These are phyloP conservation scores for Arthrobotrys entomopaga DNA, from an alignment of 2,329 filamentous ascomycete genomes.

Conservation along the genomic window DNA sequence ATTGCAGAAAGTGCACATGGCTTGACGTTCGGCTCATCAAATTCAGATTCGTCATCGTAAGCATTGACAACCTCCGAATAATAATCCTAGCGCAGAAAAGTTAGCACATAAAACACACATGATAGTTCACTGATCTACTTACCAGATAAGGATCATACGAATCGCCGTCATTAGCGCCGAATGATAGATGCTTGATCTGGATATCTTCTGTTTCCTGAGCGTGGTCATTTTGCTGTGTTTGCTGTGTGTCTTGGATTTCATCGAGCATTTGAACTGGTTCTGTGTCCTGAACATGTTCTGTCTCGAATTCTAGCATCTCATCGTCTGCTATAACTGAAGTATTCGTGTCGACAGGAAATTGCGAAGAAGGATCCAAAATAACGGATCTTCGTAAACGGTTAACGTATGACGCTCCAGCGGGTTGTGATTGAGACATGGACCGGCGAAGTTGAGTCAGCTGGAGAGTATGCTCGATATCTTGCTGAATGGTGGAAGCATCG, in stretches of 20 bases:
- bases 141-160: conserved; percentile 1
- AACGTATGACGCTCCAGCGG: conserved; percentile 14
- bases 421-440: neutral
- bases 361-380: neutral
- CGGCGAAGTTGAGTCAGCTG: neutral
- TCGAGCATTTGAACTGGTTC: no score
- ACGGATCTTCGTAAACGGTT: neutral
- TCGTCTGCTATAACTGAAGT: neutral
- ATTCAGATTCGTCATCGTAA: neutral
- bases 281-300: no score
- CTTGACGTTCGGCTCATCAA: neutral
- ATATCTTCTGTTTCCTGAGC: neutral
- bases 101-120: neutral
- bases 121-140: neutral
- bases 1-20: neutral
- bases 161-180: neutral
- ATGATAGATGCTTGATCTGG: neutral
- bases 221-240: no score
- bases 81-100: conserved; percentile 1
- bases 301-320: neutral
- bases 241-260: no score
- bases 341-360: neutral
- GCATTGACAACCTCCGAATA: conserved; percentile 10
- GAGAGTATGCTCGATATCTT: conserved; percentile 17
- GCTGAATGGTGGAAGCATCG: conserved; percentile 2